A percentile compares a stretch with the other conserved stretches of the same genome.
phyloP scores from a whole-genome alignment of 148 eudicot genomes.

The Amaranthus hypochondriacus region DNA sequence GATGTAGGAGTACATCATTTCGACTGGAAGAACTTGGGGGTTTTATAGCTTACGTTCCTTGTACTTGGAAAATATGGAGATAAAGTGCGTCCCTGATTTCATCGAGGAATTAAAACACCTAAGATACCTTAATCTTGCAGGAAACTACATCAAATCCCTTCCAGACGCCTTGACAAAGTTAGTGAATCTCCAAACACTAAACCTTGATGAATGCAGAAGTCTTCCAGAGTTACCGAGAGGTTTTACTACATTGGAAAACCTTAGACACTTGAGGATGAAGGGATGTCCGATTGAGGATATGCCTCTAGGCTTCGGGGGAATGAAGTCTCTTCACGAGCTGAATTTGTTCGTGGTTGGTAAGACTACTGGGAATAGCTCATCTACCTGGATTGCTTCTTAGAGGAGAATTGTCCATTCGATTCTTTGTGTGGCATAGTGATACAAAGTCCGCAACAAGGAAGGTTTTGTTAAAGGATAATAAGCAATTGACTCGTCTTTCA shows the following conservation, averaged over 20 bases:
- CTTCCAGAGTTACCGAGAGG: slow-evolving; percentile 10
- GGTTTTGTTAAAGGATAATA: background rate
- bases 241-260: slow-evolving; percentile 19
- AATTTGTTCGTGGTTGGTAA: background rate
- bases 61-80: background rate
- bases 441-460: background rate
- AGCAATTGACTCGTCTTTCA: background rate
- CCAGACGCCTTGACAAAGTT: slow-evolving; percentile 4
- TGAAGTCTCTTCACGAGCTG: slow-evolving; percentile 2
- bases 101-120: slow-evolving; percentile 14
- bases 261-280: background rate
- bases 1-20: too few species aligned
- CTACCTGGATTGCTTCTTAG: background rate
- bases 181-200: slow-evolving; percentile 12
- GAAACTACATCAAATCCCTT: background rate
- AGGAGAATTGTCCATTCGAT: background rate
- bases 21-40: too few species aligned
- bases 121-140: slow-evolving; percentile 8
- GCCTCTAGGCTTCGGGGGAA: background rate
- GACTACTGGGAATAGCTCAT: background rate
- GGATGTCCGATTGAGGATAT: background rate
- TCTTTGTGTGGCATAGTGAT: background rate
- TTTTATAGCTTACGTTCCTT: background rate
- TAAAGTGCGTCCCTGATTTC: background rate
- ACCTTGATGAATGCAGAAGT: background rate